Evolutionary conservation across 371 early-diverging fungal genomes (phyloP).

Genomic region (Apophysomyces variabilis): DNA sequence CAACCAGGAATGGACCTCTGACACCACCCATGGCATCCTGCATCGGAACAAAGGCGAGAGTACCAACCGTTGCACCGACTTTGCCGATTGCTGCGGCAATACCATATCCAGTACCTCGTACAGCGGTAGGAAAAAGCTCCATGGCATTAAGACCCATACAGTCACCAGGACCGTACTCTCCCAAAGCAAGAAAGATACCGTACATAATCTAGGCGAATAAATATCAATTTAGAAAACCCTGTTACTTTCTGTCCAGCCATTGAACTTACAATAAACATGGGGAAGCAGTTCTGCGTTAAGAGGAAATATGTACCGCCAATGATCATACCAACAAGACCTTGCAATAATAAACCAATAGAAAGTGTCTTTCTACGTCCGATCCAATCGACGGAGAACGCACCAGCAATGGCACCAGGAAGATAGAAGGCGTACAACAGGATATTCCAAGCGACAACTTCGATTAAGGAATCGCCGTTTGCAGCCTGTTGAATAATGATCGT

Average conservation of each 20-base stretch:
- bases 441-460: slow-evolving; percentile 60
- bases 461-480: slow-evolving; percentile 39
- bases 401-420: slow-evolving; percentile 60
- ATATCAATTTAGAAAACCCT: neutral
- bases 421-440: slow-evolving; percentile 63
- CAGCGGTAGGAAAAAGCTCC: slow-evolving; percentile 62
- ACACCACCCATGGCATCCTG: slow-evolving; percentile 39
- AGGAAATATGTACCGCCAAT: slow-evolving; percentile 57
- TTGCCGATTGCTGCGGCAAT: slow-evolving; percentile 65
- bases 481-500: slow-evolving; percentile 56
- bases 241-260: neutral
- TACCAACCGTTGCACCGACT: slow-evolving; percentile 58
- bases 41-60: slow-evolving; percentile 47
- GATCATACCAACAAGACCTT: slow-evolving; percentile 64
- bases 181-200: slow-evolving; percentile 61
- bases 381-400: slow-evolving; percentile 57
- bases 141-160: slow-evolving; percentile 61
- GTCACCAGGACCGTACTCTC: slow-evolving; percentile 64
- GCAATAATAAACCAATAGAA: slow-evolving; percentile 56
- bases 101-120: slow-evolving; percentile 68
- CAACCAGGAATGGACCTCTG: slow-evolving; percentile 46
- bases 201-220: slow-evolving; percentile 49
- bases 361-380: slow-evolving; percentile 65
- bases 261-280: slow-evolving; percentile 57
- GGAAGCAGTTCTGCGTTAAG: slow-evolving; percentile 52